Base-by-base conservation (phyloP, 176 grass and related monocot genomes). In the Avena eriantha region DNA sequence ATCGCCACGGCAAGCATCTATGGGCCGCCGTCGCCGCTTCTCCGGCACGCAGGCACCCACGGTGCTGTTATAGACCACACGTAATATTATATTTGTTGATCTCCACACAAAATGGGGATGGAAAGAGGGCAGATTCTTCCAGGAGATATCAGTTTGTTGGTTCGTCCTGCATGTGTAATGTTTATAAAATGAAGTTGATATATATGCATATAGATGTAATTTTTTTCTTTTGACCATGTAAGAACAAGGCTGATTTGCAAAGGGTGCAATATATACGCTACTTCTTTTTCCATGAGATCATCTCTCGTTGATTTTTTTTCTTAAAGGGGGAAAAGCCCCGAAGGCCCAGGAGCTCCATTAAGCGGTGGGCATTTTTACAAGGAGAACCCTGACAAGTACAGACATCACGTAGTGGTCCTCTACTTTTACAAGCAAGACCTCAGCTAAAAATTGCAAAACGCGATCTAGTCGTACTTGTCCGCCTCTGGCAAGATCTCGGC, bases 141-240 rank as follows among this genome's bases (percentile, higher is more conserved):
- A 57, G 51, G 45, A 84, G 51, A 23, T 77, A 71, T 49, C 76
- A 79, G 79, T 93, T 87, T 77, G 88, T 92, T 85, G 84, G 61
- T 76, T 84, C 75, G 65, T 73, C 67, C 83, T 82, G 80, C 84
- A 58, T 88, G 53, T 82, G 72, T 76, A 82, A 88, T 85, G 90
- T 85, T 88, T 77, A 85, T 75, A 92, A 89, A 89, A 81, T 74
- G 84, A 65, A 48, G 39, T 82, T 77, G 33, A 87, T 69, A 91
- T 69, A 91, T 81, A 41, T 41, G 39, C 39, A 88, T 74, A 45
- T 77, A 83, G 33, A 88, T 86, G 54, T 80, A 68, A 53, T 78
- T 61, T 87, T 83, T 76, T 76, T 93, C 79, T 41, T 41, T 7
- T 90, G 24, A 88, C 80, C 66, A 73, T 63, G 29, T 67, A 80